phyloP scores from a whole-genome alignment of 306 rosid genomes.

The Comarum palustre region DNA sequence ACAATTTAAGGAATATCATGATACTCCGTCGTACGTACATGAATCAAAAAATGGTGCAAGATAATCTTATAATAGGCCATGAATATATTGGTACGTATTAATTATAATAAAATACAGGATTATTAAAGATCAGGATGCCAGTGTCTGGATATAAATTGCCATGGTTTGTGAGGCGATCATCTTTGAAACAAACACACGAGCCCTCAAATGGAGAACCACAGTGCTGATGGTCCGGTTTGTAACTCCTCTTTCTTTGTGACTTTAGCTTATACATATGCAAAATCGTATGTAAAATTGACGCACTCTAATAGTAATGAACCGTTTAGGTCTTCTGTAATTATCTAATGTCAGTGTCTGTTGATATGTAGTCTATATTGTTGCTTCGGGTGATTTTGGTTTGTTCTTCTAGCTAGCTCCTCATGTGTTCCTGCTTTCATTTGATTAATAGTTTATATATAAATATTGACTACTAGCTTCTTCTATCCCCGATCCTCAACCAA shows the following conservation, averaged over 20 bases:
- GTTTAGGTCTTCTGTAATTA: no score
- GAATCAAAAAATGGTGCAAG: background rate
- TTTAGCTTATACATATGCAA: background rate
- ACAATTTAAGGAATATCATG: background rate
- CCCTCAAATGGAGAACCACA: slow-evolving; percentile 16
- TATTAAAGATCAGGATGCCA: background rate
- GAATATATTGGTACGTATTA: background rate
- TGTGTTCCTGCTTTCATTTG: no score
- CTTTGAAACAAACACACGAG: background rate
- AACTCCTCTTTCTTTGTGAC: no score
- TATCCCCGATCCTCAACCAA: background rate
- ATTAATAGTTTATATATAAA: no score
- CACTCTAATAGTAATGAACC: background rate
- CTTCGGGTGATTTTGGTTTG: background rate
- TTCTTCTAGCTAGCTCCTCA: background rate
- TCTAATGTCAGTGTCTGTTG: background rate
- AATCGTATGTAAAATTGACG: background rate
- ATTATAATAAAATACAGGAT: background rate
- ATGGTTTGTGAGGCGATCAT: background rate
- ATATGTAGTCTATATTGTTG: background rate
- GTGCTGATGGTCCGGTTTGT: slow-evolving; percentile 13
- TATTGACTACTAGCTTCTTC: background rate
- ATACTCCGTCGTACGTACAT: background rate
- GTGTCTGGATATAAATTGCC: background rate
- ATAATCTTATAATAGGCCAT: background rate